These are phyloP conservation scores for Cenococcum geophilum DNA, from an alignment of 495 filamentous ascomycete species.

Conservation along the genomic window DNA sequence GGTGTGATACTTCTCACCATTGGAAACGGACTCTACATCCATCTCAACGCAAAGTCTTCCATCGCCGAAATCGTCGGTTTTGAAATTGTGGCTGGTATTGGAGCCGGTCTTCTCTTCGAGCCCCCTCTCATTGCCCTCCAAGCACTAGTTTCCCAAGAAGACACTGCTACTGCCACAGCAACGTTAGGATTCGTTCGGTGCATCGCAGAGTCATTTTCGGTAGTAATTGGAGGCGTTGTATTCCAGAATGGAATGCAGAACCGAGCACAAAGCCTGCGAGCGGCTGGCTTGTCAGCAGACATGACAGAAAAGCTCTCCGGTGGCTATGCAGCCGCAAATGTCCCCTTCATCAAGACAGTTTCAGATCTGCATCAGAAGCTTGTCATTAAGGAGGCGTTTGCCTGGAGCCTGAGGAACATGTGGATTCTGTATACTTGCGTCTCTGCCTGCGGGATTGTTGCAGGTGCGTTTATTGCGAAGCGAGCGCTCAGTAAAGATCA, in stretches of 20 bases:
- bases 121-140: conserved; percentile 38
- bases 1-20: conserved; percentile 45
- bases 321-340: conserved; percentile 48
- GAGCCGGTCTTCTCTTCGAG: conserved; percentile 35
- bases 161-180: conserved; percentile 36
- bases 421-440: conserved; percentile 57
- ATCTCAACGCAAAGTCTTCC: conserved; percentile 39
- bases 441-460: conserved; percentile 46
- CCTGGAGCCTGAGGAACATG: conserved; percentile 55
- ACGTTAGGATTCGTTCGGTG: conserved; percentile 34
- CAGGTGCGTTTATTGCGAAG: conserved; percentile 50
- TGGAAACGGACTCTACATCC: conserved; percentile 51
- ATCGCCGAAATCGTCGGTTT: conserved; percentile 43
- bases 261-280: conserved; percentile 37
- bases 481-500: conserved; percentile 52
- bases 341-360: conserved; percentile 43
- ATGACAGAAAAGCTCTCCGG: conserved; percentile 44
- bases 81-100: conserved; percentile 34
- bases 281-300: conserved; percentile 43
- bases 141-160: conserved; percentile 30
- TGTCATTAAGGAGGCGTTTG: conserved; percentile 51
- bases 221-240: conserved; percentile 39
- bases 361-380: conserved; percentile 41
- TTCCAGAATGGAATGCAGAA: conserved; percentile 53
- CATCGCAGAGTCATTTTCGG: conserved; percentile 31